Conservation (phyloP, 2,329 filamentous ascomycete species). For the Aspergillus felis region DNA sequence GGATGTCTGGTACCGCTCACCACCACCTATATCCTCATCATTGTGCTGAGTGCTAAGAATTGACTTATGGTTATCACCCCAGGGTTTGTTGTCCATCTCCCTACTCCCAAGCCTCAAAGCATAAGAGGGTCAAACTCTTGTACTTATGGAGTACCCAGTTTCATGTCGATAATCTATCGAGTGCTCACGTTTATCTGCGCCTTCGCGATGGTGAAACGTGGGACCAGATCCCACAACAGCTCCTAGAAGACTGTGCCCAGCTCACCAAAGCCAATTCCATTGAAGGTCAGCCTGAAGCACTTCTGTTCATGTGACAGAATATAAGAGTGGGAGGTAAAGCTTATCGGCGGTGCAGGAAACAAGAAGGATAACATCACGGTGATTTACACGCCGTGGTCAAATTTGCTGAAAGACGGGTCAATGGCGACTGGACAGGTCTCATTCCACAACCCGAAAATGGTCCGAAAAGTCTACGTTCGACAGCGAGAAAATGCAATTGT, state of each 20-base stretch:
- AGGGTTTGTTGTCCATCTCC: conserved; percentile 28
- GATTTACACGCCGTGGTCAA: conserved; percentile 97
- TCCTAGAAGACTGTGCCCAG: conserved; percentile 88
- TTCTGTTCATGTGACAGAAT: not conserved
- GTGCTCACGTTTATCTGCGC: conserved; percentile 92
- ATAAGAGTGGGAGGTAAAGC: not conserved
- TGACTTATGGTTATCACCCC: not conserved
- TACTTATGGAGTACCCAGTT: conserved; percentile 55
- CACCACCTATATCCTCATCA: not conserved
- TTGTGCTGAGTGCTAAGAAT: not conserved
- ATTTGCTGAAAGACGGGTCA: conserved; percentile 88
- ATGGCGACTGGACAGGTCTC: conserved; percentile 95
- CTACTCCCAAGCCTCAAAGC: not conserved
- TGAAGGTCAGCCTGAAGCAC: conserved; percentile 59
- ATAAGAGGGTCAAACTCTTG: not conserved
- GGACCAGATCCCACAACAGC: conserved; percentile 71
- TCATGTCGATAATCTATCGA: conserved; percentile 95
- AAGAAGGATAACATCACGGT: conserved; percentile 97
- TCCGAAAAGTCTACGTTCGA: conserved; percentile 75
- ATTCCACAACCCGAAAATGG: conserved; percentile 82
- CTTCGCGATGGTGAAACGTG: conserved; percentile 74
- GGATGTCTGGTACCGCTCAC: conserved; percentile 72
- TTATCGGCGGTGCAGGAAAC: conserved; percentile 61
- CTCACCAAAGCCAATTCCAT: conserved; percentile 98
- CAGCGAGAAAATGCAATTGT: conserved; percentile 84